Base-by-base conservation (phyloP, 1,284 basidiomycete species). In the Rhodotorula sp. region DNA sequence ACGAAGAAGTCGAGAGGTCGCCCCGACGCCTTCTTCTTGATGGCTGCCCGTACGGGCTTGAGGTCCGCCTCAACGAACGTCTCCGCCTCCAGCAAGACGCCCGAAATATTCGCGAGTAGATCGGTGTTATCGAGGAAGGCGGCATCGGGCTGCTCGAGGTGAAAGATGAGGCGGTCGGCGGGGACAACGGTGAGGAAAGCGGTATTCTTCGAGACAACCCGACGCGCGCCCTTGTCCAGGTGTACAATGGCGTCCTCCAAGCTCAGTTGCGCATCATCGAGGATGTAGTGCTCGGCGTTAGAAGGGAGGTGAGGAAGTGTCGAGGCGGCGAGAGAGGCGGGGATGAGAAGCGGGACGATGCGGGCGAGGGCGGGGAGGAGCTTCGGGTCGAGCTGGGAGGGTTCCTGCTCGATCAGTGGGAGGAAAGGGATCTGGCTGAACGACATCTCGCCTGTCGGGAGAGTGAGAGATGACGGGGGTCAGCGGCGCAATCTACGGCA, bases 151-250 rank as follows among this genome's bases (percentile, higher is more conserved):
- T 87, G 87, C 75, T 89, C 88, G 57, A 94, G 83, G 46, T 89
- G 83, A 54, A 94, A 84, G 57, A 91, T 80, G 58, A 95, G 81
- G 44, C 92, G 85, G 40, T 89, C 85, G 4, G 86, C 80, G 8
- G 91, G 88, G n/a, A 94, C 50, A 22, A 70, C 55, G 40, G 72
- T 70, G 59, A 76, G 63, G 54, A 77, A 68, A 18, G 64, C 65
- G n/a, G 68, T 61, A 57, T 77, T 70, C 46, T 65, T 66, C 10
- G 72, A 73, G 50, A 77, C 87, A 76, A 92, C 83, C 78, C 91
- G 92, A 76, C 88, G 85, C 2, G 87, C 86, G 34, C 93, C 91
- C 34, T 82, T 80, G 80, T 95, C 90, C 47, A 95, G 85, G 81
- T 85, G 84, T 30, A 85, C 80, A 67, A 88, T 83, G 69, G 91